Conservation (phyloP, 2,329 filamentous ascomycete genomes). For the Sporothrix pseudoabietina region DNA sequence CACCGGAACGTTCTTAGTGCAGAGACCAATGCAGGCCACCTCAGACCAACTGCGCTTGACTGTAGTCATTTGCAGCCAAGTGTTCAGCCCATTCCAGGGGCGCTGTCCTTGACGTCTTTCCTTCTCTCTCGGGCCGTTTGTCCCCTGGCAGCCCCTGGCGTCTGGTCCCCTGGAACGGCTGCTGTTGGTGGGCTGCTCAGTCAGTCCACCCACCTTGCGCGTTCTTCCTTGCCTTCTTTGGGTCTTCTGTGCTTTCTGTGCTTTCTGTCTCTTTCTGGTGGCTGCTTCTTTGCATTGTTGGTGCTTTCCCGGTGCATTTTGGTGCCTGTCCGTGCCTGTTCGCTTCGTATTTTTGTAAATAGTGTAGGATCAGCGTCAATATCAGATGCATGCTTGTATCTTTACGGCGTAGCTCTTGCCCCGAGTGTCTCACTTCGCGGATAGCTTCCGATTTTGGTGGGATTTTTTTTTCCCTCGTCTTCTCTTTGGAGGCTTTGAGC, state of each 20-base stretch:
- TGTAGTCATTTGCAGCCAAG: not conserved
- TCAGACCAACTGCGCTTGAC: not conserved
- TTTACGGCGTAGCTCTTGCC: constrained; percentile 1
- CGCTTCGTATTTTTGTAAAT: not conserved
- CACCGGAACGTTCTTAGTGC: constrained; percentile 20
- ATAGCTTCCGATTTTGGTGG: not conserved
- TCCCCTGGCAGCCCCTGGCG: constrained; percentile 12
- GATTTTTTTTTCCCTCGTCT: not conserved
- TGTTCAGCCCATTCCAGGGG: constrained; percentile 21
- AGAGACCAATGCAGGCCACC: constrained; percentile 16
- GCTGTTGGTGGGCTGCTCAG: constrained; percentile 11
- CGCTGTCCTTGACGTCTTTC: constrained; percentile 4
- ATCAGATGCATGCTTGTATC: not conserved
- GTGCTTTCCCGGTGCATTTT: not conserved
- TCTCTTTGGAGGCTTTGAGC: not conserved
- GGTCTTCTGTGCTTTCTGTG: not conserved
- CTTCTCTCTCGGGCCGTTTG: not conserved
- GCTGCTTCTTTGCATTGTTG: too few species aligned
- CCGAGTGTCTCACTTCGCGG: not conserved
- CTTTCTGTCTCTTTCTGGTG: not conserved
- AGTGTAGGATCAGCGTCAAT: not conserved
- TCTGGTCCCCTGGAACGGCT: constrained; percentile 9
- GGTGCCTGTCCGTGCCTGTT: not conserved
- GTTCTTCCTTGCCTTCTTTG: not conserved
- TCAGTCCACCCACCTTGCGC: constrained; percentile 11